phyloP scores from a whole-genome alignment of 805 yeast species.

The Candida andamanensis region DNA sequence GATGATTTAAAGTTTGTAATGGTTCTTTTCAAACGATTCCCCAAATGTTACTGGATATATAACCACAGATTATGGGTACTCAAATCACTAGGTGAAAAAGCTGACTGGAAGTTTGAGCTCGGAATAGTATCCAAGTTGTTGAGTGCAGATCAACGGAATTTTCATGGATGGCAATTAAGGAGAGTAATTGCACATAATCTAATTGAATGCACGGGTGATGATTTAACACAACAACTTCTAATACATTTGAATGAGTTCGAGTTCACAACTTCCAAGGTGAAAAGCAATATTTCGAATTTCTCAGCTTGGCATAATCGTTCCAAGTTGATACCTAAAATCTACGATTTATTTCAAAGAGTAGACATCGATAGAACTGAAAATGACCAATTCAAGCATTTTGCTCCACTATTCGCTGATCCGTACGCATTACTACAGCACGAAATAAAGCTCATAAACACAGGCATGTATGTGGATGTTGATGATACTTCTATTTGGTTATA shows the following conservation, averaged over 20 bases:
- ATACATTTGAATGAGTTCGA: constrained; percentile 52
- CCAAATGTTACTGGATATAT: constrained; percentile 98
- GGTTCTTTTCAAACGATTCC: constrained; percentile 55
- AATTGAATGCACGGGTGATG: constrained; percentile 6
- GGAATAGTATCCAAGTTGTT: constrained; percentile 64
- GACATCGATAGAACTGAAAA: neutral
- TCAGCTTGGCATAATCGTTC: constrained; percentile 95
- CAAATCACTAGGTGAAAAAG: constrained; percentile 37
- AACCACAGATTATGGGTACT: constrained; percentile 85
- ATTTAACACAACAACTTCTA: constrained; percentile 14
- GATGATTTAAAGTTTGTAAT: constrained; percentile 61
- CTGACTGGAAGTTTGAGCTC: constrained; percentile 71
- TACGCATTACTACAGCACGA: constrained; percentile 47
- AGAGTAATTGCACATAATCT: constrained; percentile 54
- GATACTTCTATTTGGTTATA: constrained; percentile 94
- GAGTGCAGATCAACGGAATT: constrained; percentile 74
- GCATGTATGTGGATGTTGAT: constrained; percentile 87
- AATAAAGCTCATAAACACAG: constrained; percentile 66
- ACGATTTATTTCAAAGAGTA: constrained; percentile 15
- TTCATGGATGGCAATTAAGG: constrained; percentile 94
- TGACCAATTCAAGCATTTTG: constrained; percentile 6
- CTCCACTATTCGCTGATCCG: constrained; percentile 24
- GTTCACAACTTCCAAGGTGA: constrained; percentile 75
- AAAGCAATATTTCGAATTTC: constrained; percentile 81
- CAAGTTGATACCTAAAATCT: constrained; percentile 54